Base-by-base conservation (phyloP, 768 basidiomycete species). In the Mycena leptocephala region DNA sequence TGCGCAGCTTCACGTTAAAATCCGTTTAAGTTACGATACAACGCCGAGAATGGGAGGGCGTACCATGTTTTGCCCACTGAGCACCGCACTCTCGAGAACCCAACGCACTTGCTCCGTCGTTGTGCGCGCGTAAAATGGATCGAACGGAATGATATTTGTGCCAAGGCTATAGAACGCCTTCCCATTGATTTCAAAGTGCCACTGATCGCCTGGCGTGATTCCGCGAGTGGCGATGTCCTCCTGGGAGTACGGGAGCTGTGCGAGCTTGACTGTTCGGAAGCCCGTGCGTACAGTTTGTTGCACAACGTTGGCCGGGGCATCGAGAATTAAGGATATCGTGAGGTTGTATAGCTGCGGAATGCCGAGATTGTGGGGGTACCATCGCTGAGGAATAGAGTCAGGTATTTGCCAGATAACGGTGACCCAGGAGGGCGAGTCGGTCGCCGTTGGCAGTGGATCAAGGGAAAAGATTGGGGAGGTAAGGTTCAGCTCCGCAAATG, bases 31-130 rank as follows among this genome's bases (percentile, higher is more conserved):
- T 20, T 28, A 41, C 3, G 43, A 46, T 46, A 14, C 20, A 46
- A 5, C 11, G 11, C 9, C 43, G 20, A 7, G 1, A 16, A 43
- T 18, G 0, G 5, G 22, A 30, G 24, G 7, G 24, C 24, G 18
- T 63, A 92, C 91, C 91, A 91, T 92, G 74, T 92, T 92, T 81
- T 92, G 92, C 11, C 90, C 90, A 68, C 89, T 90, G 59, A 83
- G 81, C 3, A 90, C 87, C 3, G 89, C 90, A 74, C 90, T 92
- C 81, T 92, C 88, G 18, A 92, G 80, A 26, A 92, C 83, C 91
- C 91, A 92, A 39, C 89, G 82, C 9, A 90, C 90, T 70, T 87
- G 84, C 30, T 89, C 90, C 14, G 88, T 85, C 13, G 87, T 87
- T 16, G 85, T 88, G 48, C 92, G 84, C 35, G 90, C 82, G 74